These are phyloP conservation scores for Phytophthora hybrid DNA, from an alignment of 352 stramenopile genomes.

Conservation along the genomic window DNA sequence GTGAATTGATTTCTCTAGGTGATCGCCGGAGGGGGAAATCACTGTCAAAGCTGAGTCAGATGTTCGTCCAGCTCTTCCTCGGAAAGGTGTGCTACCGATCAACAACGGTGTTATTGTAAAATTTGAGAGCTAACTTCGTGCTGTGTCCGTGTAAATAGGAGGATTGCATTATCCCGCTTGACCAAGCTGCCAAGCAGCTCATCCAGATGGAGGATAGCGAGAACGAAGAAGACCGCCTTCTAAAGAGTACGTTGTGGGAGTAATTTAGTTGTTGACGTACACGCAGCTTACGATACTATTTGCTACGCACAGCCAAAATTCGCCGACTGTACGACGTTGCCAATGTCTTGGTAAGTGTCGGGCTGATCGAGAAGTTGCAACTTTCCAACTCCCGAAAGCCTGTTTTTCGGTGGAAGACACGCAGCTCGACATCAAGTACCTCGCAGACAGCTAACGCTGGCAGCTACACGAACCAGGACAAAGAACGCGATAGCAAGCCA, in stretches of 20 bases:
- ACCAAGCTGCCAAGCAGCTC: conserved; percentile 94
- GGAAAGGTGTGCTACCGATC: conserved; percentile 58
- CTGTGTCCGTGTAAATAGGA: conserved; percentile 50
- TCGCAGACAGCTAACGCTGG: neutral
- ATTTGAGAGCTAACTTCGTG: neutral
- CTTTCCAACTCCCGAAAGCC: conserved; percentile 85
- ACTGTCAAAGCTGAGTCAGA: conserved; percentile 93
- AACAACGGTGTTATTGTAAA: neutral
- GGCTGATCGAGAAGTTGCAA: conserved; percentile 92
- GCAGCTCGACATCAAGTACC: conserved; percentile 16
- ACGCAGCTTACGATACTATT: neutral
- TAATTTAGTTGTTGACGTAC: neutral
- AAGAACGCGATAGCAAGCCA: conserved; percentile 12
- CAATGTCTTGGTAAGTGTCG: conserved; percentile 95
- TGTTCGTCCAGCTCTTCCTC: conserved; percentile 97
- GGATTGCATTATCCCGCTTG: conserved; percentile 92
- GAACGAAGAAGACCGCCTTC: conserved; percentile 76
- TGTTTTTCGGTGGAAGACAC: conserved; percentile 82
- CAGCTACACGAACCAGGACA: neutral
- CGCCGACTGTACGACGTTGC: conserved; percentile 97
- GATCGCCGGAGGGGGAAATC: conserved; percentile 85
- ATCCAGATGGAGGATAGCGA: conserved; percentile 88
- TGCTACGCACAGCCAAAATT: conserved; percentile 88
- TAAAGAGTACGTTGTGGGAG: conserved; percentile 72
- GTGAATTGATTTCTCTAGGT: conserved; percentile 15